These are phyloP conservation scores for Pseudogymnoascus sp. DNA, from an alignment of 2,329 filamentous ascomycete genomes.

Conservation along the genomic window DNA sequence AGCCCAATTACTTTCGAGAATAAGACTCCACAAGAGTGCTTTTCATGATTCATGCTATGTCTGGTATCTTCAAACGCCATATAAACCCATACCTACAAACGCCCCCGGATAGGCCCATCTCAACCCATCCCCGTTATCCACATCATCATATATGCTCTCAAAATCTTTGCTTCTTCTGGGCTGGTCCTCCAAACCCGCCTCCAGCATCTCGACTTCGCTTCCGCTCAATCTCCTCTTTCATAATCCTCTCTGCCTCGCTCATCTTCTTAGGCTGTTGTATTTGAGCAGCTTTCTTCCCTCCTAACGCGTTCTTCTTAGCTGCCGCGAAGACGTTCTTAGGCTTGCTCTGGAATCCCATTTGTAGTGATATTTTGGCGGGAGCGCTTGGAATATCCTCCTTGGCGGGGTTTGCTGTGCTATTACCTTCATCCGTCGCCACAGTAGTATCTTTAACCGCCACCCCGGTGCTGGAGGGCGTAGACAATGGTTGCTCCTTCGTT, in stretches of 20 bases:
- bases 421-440: conserved; percentile 9
- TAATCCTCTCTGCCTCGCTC: conserved; percentile 80
- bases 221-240: conserved; percentile 73
- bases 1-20: conserved; percentile 11
- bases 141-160: conserved; percentile 12
- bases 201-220: conserved; percentile 49
- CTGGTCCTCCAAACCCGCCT: conserved; percentile 31
- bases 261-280: conserved; percentile 68
- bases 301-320: conserved; percentile 62
- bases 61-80: conserved; percentile 2
- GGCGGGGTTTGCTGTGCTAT: not conserved
- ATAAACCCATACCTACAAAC: conserved; percentile 13
- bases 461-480: not conserved
- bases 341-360: conserved; percentile 55
- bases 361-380: conserved; percentile 49
- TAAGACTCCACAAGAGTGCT: not conserved
- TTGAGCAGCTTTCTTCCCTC: conserved; percentile 51
- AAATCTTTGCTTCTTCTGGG: conserved; percentile 43
- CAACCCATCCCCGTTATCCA: not conserved
- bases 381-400: conserved; percentile 15
- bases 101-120: conserved; percentile 12
- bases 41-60: not conserved
- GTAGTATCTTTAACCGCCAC: not conserved
- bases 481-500: not conserved
- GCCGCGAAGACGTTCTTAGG: conserved; percentile 68